Conservation (phyloP, 768 basidiomycete species). For the Termitomyces sp. region DNA sequence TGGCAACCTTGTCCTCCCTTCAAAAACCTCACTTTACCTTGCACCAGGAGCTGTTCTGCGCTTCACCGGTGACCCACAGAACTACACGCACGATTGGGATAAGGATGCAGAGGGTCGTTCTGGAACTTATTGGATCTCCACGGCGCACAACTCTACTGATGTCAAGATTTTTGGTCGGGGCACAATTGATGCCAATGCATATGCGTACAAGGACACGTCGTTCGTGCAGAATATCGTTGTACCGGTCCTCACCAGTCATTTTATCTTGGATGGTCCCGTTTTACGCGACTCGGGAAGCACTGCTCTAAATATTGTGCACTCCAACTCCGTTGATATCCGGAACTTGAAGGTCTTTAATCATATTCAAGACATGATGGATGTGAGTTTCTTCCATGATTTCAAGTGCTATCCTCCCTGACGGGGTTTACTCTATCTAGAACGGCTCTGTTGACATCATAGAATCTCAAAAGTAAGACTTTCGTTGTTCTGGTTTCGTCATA, state of each 20-base stretch:
- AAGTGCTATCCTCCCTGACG: neutral
- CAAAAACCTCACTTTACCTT: constrained; percentile 13
- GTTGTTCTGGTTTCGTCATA: neutral
- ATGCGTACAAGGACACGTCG: constrained; percentile 2
- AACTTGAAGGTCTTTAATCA: constrained; percentile 13
- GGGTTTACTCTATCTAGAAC: constrained; percentile 4
- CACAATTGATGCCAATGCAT: constrained; percentile 13
- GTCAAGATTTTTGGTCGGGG: constrained; percentile 13
- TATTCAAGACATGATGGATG: constrained; percentile 10
- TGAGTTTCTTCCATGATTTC: neutral
- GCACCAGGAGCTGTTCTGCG: constrained; percentile 14
- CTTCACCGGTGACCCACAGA: constrained; percentile 8
- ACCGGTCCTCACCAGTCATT: constrained; percentile 11
- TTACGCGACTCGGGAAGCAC: constrained; percentile 11
- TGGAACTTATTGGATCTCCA: constrained; percentile 14
- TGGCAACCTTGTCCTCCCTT: constrained; percentile 15
- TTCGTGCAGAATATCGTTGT: constrained; percentile 10
- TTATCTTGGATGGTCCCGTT: constrained; percentile 12
- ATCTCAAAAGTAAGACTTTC: constrained; percentile 12
- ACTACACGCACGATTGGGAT: constrained; percentile 11
- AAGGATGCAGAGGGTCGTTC: constrained; percentile 7
- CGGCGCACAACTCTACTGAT: constrained; percentile 12
- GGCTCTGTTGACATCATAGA: constrained; percentile 11
- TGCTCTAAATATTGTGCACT: constrained; percentile 12
- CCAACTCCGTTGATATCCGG: constrained; percentile 5